phyloP scores from a whole-genome alignment of 805 yeast genomes.

The Lipomyces mesembrius region DNA sequence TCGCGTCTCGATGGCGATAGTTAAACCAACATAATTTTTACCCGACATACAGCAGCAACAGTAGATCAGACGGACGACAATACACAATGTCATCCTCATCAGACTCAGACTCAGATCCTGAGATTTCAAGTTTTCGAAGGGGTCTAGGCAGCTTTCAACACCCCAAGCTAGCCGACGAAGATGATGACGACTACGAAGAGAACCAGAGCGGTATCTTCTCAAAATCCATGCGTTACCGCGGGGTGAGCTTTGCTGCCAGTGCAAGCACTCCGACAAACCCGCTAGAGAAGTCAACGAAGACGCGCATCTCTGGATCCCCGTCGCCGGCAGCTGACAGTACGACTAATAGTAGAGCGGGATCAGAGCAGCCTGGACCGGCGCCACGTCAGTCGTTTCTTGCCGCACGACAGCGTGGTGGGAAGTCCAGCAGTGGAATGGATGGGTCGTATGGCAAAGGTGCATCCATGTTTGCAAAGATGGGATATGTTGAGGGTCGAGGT shows the following conservation, averaged over 20 bases:
- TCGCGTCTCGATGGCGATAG: background rate
- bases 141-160: slow-evolving; percentile 21
- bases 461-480: slow-evolving; percentile 76
- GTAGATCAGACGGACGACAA: background rate
- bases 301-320: background rate
- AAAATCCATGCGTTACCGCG: slow-evolving; percentile 32
- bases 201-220: background rate
- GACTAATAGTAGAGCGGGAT: background rate
- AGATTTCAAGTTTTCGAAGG: slow-evolving; percentile 3
- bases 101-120: slow-evolving; percentile 28
- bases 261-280: slow-evolving; percentile 20
- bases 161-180: slow-evolving; percentile 8
- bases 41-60: background rate
- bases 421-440: background rate
- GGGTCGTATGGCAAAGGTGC: slow-evolving; percentile 75
- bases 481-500: slow-evolving; percentile 82
- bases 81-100: slow-evolving; percentile 25
- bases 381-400: slow-evolving; percentile 17
- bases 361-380: background rate
- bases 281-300: slow-evolving; percentile 11
- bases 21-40: too few relatives aligned
- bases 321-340: background rate
- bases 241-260: slow-evolving; percentile 32
- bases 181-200: slow-evolving; percentile 8
- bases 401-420: slow-evolving; percentile 13